These are phyloP conservation scores for Platanus orientalis DNA, from an alignment of 164 flowering plant genomes.

Conservation along the genomic window DNA sequence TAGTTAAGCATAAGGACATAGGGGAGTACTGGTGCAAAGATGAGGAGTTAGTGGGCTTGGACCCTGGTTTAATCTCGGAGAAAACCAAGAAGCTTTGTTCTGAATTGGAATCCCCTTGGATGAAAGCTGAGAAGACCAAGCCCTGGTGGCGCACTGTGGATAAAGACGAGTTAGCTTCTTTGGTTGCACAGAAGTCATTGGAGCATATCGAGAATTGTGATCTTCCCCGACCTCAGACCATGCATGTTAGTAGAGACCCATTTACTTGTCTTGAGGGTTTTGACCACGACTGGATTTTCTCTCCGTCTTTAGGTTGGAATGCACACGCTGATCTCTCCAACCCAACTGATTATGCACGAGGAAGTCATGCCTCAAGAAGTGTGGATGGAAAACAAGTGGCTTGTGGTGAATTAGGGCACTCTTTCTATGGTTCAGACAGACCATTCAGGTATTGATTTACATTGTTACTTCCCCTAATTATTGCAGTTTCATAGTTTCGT, in stretches of 20 bases:
- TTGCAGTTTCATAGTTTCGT: too few relatives aligned
- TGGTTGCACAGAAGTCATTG: constrained; percentile 43
- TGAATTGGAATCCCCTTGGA: constrained; percentile 33
- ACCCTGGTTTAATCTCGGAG: too few relatives aligned
- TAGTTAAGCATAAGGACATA: constrained; percentile 21
- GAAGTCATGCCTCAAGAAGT: constrained; percentile 20
- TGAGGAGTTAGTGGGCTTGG: constrained; percentile 22
- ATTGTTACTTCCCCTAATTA: not conserved
- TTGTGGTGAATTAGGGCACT: constrained; percentile 17
- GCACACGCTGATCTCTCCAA: constrained; percentile 2
- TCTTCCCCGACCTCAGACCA: constrained; percentile 40
- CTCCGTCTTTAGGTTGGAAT: constrained; percentile 27
- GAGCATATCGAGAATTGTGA: constrained; percentile 49
- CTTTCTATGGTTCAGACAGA: constrained; percentile 21
- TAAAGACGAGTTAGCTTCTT: constrained; percentile 44
- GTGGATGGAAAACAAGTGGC: constrained; percentile 13
- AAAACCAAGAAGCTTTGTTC: constrained; percentile 22
- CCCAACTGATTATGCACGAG: constrained; percentile 9
- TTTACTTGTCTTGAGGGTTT: constrained; percentile 23
- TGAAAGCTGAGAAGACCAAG: constrained; percentile 33
- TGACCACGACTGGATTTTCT: constrained; percentile 11
- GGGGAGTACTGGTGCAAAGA: constrained; percentile 18
- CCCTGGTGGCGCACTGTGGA: constrained; percentile 54
- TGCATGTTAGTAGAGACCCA: constrained; percentile 21
- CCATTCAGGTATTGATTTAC: constrained; percentile 35